These are phyloP conservation scores for Globomyces pollinis-pini DNA, from an alignment of 192 early-diverging fungal genomes.

Conservation along the genomic window DNA sequence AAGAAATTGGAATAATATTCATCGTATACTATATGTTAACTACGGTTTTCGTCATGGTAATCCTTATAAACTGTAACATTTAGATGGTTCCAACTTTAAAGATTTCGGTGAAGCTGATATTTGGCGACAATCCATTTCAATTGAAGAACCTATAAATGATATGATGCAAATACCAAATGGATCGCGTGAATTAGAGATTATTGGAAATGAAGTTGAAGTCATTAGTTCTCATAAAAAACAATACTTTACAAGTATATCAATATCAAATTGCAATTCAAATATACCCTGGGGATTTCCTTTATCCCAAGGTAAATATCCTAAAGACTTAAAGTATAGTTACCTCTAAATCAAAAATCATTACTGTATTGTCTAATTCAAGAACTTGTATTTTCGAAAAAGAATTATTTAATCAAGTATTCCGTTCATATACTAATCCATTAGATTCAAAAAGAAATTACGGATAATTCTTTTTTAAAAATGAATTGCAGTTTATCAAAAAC, in stretches of 20 bases:
- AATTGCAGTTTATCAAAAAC: not conserved
- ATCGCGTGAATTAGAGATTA: too few relatives aligned
- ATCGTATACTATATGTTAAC: not conserved
- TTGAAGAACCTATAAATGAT: too few relatives aligned
- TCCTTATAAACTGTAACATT: not conserved
- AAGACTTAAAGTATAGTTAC: too few relatives aligned
- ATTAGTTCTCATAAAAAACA: too few relatives aligned
- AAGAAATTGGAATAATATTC: not conserved
- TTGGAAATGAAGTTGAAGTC: too few relatives aligned
- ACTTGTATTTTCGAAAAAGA: constrained; percentile 4
- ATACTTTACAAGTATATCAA: too few relatives aligned
- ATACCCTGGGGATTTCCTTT: not conserved
- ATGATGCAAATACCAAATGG: too few relatives aligned
- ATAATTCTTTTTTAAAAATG: too few relatives aligned
- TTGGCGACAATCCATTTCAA: not conserved
- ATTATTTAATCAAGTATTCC: not conserved
- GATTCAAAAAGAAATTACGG: not conserved
- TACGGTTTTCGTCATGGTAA: constrained; percentile 7
- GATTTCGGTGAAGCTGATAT: constrained; percentile 7
- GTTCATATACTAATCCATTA: not conserved
- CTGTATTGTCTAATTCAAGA: not conserved
- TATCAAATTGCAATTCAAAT: too few relatives aligned
- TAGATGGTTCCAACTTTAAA: not conserved
- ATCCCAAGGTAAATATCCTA: not conserved
- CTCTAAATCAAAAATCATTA: not conserved